These are phyloP conservation scores for Opeltia flavorubescens DNA, from an alignment of 495 filamentous ascomycete species.

Conservation along the genomic window DNA sequence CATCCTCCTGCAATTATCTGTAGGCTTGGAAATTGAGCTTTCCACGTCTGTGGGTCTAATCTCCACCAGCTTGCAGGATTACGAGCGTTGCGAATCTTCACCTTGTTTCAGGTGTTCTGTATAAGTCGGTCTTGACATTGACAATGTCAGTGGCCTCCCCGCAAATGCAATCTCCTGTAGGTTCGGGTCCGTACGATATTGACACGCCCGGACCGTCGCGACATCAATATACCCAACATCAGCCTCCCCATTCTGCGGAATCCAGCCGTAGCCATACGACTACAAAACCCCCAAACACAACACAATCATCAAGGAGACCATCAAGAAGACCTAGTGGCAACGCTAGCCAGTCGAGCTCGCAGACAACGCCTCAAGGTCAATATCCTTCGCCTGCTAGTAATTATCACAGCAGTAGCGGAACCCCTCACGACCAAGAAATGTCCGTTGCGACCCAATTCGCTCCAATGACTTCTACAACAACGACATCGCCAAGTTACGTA, in stretches of 20 bases:
- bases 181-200: constrained; percentile 31
- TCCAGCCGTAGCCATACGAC: constrained; percentile 16
- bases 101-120: neutral
- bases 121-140: neutral
- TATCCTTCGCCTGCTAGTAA: constrained; percentile 31
- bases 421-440: constrained; percentile 26
- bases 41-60: neutral
- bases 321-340: constrained; percentile 39
- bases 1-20: neutral
- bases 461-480: constrained; percentile 22
- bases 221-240: constrained; percentile 30
- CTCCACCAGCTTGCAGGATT: neutral
- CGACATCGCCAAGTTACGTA: constrained; percentile 25
- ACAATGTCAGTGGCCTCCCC: constrained; percentile 39
- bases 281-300: constrained; percentile 21
- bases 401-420: constrained; percentile 29
- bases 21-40: neutral
- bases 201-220: constrained; percentile 28
- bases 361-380: constrained; percentile 16
- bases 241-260: constrained; percentile 20
- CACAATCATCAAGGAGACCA: constrained; percentile 30
- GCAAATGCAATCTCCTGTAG: constrained; percentile 32
- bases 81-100: neutral
- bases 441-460: constrained; percentile 25
- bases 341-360: constrained; percentile 26